These are phyloP conservation scores for Metschnikowia gruessii DNA, from an alignment of 805 yeast genomes.

Conservation along the genomic window DNA sequence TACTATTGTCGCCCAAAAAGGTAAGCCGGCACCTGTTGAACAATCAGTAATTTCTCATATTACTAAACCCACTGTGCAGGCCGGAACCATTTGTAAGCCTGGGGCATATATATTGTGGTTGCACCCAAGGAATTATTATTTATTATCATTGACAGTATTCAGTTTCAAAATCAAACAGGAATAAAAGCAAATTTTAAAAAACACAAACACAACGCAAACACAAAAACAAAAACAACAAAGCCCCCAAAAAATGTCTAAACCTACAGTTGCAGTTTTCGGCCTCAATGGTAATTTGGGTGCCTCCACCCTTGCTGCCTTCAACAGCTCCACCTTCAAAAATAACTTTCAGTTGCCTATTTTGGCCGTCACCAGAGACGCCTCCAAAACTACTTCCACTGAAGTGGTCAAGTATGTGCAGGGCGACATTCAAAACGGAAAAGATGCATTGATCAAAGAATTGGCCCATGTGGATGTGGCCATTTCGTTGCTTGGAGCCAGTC, in stretches of 20 bases:
- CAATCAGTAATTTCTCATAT: too few relatives aligned
- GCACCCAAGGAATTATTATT: too few relatives aligned
- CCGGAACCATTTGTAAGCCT: too few relatives aligned
- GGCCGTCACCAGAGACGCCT: constrained; percentile 46
- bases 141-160: too few relatives aligned
- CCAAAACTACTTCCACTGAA: constrained; percentile 31
- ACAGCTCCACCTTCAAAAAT: constrained; percentile 39
- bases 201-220: too few relatives aligned
- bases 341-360: constrained; percentile 48
- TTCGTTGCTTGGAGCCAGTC: constrained; percentile 36
- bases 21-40: too few relatives aligned
- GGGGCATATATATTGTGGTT: too few relatives aligned
- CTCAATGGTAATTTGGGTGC: constrained; percentile 50
- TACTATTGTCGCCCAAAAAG: too few relatives aligned
- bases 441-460: constrained; percentile 32
- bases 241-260: constrained; percentile 17
- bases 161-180: too few relatives aligned
- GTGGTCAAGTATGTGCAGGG: constrained; percentile 40
- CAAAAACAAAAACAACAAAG: too few relatives aligned
- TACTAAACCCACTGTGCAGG: too few relatives aligned
- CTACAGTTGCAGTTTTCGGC: constrained; percentile 51
- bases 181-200: too few relatives aligned
- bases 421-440: constrained; percentile 23
- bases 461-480: constrained; percentile 50
- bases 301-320: constrained; percentile 45